Conservation (phyloP, 257 asterid genomes). For the Penstemon newberryi region DNA sequence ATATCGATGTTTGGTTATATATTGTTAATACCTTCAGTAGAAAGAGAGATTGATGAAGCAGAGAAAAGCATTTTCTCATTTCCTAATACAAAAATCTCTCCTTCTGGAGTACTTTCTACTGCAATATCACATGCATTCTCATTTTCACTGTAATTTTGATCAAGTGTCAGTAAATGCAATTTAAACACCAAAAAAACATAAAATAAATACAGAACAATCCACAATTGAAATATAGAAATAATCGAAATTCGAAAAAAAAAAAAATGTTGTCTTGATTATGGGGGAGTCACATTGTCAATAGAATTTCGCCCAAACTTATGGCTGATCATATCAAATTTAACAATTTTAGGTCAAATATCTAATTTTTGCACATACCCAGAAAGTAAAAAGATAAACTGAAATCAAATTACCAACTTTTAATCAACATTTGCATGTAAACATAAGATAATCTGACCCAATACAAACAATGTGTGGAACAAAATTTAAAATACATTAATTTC, state of each 20-base stretch:
- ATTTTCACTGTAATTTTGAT: conserved; percentile 36
- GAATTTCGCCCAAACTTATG: background rate
- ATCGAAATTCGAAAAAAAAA: background rate
- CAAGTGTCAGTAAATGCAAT: conserved; percentile 1
- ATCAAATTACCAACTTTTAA: background rate
- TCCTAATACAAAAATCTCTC: conserved; percentile 53
- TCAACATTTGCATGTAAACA: background rate
- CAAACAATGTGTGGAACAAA: conserved; percentile 10
- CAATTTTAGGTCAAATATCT: background rate
- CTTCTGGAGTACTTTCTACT: conserved; percentile 49
- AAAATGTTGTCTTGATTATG: too few species aligned
- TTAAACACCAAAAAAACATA: background rate
- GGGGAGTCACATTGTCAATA: background rate
- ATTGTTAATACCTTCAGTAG: conserved; percentile 60
- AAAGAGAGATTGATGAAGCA: conserved; percentile 70
- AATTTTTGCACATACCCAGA: background rate
- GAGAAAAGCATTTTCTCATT: conserved; percentile 51
- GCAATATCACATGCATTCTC: conserved; percentile 44
- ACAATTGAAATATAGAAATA: background rate
- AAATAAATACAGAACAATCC: background rate
- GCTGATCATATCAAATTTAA: background rate
- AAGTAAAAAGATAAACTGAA: background rate
- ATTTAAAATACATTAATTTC: background rate
- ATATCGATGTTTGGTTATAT: background rate
- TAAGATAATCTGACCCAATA: background rate